Evolutionary conservation across 2,329 filamentous ascomycete genomes (phyloP).

Genomic region (Penicillium oxalicum): DNA sequence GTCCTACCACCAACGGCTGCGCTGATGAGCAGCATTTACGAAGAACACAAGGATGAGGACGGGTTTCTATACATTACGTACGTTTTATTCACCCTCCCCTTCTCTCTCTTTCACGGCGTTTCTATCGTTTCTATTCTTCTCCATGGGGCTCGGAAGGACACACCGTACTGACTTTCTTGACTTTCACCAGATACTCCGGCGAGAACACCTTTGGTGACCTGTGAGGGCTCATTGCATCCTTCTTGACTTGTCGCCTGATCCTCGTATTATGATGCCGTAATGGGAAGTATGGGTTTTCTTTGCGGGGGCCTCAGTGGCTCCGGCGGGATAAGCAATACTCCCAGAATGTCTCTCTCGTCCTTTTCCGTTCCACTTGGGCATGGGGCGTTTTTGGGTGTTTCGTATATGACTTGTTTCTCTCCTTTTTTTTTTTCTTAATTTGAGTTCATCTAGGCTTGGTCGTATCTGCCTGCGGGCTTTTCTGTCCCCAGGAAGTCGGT

Average conservation of each 20-base stretch:
- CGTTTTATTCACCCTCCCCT: slow-evolving; percentile 24
- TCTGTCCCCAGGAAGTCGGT: slow-evolving; percentile 5
- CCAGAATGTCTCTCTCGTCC: slow-evolving; percentile 6
- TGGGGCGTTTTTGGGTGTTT: slow-evolving; percentile 21
- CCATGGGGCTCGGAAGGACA: not conserved
- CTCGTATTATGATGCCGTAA: not conserved
- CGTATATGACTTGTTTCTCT: slow-evolving; percentile 9
- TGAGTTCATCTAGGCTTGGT: not conserved
- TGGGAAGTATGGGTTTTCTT: not conserved
- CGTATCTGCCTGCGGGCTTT: slow-evolving; percentile 12
- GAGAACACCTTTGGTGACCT: slow-evolving; percentile 89
- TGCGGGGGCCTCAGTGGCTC: not conserved
- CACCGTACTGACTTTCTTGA: slow-evolving; percentile 19
- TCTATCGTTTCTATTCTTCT: not conserved
- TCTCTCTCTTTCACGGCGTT: not conserved
- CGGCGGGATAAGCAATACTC: slow-evolving; percentile 6
- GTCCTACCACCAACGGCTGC: slow-evolving; percentile 93
- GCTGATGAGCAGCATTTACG: slow-evolving; percentile 98
- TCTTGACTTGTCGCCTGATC: slow-evolving; percentile 10
- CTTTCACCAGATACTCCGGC: slow-evolving; percentile 67
- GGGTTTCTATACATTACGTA: slow-evolving; percentile 98
- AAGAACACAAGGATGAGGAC: slow-evolving; percentile 89
- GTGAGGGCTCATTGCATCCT: slow-evolving; percentile 11
- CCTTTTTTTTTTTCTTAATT: slow-evolving; percentile 14
- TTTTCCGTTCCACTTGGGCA: slow-evolving; percentile 9